These are phyloP conservation scores for Eimeria brunetti DNA, from an alignment of 169 alveolate species.

Conservation along the genomic window DNA sequence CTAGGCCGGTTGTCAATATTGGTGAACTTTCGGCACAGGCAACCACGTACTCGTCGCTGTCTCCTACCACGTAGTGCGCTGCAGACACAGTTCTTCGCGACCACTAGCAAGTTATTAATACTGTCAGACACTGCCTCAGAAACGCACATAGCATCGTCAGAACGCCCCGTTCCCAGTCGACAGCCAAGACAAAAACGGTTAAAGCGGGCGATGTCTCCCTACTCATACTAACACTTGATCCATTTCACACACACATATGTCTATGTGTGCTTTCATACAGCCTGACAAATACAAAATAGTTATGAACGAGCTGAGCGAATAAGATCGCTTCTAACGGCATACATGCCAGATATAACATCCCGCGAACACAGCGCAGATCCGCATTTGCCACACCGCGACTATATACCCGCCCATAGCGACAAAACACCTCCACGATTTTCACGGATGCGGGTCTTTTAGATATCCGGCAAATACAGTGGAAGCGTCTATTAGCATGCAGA, in stretches of 20 bases:
- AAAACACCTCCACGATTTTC: not conserved
- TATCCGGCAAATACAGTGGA: not conserved
- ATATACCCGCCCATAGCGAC: no score
- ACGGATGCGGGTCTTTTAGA: not conserved
- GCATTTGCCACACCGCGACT: no score
- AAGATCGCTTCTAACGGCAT: no score
- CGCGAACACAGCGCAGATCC: no score
- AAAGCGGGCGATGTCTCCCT: not conserved
- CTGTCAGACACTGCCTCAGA: not conserved
- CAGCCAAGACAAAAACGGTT: not conserved
- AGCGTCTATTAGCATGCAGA: no score
- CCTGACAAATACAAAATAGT: no score
- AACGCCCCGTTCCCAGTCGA: no score
- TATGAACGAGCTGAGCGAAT: no score
- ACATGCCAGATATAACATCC: no score
- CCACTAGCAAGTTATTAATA: no score
- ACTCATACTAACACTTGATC: no score
- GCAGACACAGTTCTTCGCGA: not conserved
- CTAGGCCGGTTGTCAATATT: not conserved
- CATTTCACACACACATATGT: not conserved
- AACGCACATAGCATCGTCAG: not conserved
- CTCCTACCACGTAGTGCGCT: not conserved
- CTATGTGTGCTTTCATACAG: not conserved
- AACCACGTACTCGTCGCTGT: not conserved
- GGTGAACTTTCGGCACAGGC: not conserved